phyloP scores from a whole-genome alignment of 1,284 basidiomycete species.

The Trametes versicolor region DNA sequence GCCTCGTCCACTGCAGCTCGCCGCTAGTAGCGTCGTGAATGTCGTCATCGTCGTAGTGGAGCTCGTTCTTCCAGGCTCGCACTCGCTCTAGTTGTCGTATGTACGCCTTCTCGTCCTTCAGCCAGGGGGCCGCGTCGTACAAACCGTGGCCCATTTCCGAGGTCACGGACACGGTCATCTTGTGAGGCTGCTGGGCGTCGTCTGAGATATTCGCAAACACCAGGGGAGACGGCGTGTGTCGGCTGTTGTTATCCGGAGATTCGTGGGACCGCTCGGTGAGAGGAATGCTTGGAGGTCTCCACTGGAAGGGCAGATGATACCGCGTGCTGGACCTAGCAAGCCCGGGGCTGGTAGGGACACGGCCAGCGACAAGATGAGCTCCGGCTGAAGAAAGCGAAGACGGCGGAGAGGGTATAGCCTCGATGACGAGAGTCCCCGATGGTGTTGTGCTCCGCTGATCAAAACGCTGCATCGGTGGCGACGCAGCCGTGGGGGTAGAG shows the following conservation, averaged over 20 bases:
- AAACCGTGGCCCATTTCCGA: constrained; percentile 28
- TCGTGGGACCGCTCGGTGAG: constrained; percentile 21
- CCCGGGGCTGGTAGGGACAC: constrained; percentile 31
- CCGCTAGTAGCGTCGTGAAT: constrained; percentile 38
- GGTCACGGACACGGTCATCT: constrained; percentile 29
- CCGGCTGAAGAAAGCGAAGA: constrained; percentile 35
- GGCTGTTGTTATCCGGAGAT: constrained; percentile 24
- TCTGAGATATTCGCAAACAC: constrained; percentile 38
- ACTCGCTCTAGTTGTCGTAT: constrained; percentile 24
- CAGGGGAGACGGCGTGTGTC: constrained; percentile 40
- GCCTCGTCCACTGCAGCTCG: constrained; percentile 37
- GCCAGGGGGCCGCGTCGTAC: constrained; percentile 32
- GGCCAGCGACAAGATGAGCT: constrained; percentile 29
- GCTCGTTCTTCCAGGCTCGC: constrained; percentile 16
- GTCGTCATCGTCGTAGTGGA: constrained; percentile 26
- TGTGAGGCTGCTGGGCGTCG: constrained; percentile 17
- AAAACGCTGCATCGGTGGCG: constrained; percentile 4
- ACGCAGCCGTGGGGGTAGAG: not conserved
- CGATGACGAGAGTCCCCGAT: constrained; percentile 27
- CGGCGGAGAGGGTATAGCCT: constrained; percentile 38
- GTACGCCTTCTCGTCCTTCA: constrained; percentile 32
- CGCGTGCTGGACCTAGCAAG: constrained; percentile 27
- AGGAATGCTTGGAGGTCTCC: constrained; percentile 25
- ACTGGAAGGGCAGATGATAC: constrained; percentile 40
- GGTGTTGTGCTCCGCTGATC: constrained; percentile 30